Conservation (phyloP, 2,329 filamentous ascomycete species). For the Plectosphaerella sp. region DNA sequence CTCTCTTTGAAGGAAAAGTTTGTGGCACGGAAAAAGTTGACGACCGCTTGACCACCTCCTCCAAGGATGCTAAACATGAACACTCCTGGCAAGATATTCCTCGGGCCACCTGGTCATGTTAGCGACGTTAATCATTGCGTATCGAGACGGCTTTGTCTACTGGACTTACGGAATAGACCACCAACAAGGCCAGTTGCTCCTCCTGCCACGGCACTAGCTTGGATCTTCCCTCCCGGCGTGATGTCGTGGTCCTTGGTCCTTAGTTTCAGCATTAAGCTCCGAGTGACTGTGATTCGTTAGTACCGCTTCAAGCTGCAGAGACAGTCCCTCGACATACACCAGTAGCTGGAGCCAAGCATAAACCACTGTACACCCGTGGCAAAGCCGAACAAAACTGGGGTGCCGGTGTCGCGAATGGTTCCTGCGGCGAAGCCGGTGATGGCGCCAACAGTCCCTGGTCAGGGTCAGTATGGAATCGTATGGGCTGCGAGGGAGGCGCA, state of each 20-base stretch:
- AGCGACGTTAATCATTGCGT: not conserved
- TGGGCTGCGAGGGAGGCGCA: not conserved
- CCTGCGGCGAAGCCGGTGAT: slow-evolving; percentile 65
- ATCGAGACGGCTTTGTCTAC: too few relatives aligned
- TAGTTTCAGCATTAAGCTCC: slow-evolving; percentile 39
- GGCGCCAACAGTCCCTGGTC: slow-evolving; percentile 37
- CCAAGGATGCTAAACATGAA: slow-evolving; percentile 41
- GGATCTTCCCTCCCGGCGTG: slow-evolving; percentile 55
- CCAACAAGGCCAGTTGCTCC: slow-evolving; percentile 61
- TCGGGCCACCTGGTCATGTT: slow-evolving; percentile 39
- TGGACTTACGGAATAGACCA: slow-evolving; percentile 46
- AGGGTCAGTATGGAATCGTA: not conserved
- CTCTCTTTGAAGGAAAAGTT: slow-evolving; percentile 18
- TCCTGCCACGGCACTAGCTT: slow-evolving; percentile 67
- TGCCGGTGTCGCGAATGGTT: slow-evolving; percentile 59
- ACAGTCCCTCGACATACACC: slow-evolving; percentile 46
- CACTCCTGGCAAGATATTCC: slow-evolving; percentile 47
- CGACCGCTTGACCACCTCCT: slow-evolving; percentile 31
- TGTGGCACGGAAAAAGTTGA: slow-evolving; percentile 22
- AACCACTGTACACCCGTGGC: slow-evolving; percentile 78
- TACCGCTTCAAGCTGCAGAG: slow-evolving; percentile 5
- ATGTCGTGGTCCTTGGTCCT: slow-evolving; percentile 48
- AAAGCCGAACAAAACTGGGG: slow-evolving; percentile 66
- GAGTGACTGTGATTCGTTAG: slow-evolving; percentile 34
- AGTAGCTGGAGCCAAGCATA: slow-evolving; percentile 71